A percentile compares a stretch with the other conserved stretches of the same genome.
These are phyloP conservation scores for Ascocoryne sarcoides DNA, from an alignment of 2,329 filamentous ascomycete genomes.

Conservation along the genomic window DNA sequence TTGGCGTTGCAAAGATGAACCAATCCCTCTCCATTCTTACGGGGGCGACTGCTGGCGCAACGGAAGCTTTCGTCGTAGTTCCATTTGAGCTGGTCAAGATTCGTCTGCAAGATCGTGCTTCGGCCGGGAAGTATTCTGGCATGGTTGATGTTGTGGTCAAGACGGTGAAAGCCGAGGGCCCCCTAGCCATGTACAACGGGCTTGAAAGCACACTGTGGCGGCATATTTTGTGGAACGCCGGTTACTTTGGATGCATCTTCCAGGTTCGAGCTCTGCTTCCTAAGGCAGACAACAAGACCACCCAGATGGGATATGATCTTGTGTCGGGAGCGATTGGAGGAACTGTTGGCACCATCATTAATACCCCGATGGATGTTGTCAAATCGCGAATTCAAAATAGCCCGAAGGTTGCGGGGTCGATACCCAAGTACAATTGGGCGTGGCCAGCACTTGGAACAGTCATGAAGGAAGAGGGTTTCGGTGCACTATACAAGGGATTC, in stretches of 20 bases:
- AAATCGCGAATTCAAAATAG: slow-evolving; percentile 98
- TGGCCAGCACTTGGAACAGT: slow-evolving; percentile 81
- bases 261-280: slow-evolving; percentile 84
- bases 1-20: slow-evolving; percentile 79
- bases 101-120: slow-evolving; percentile 89
- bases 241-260: slow-evolving; percentile 98
- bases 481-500: slow-evolving; percentile 95
- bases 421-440: slow-evolving; percentile 98
- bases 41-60: slow-evolving; percentile 88
- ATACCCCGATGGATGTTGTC: slow-evolving; percentile 95
- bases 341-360: slow-evolving; percentile 81
- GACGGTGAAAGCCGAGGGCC: slow-evolving; percentile 75
- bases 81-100: slow-evolving; percentile 99
- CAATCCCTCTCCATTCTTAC: slow-evolving; percentile 88
- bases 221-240: slow-evolving; percentile 87
- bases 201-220: slow-evolving; percentile 96
- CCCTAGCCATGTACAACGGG: slow-evolving; percentile 88
- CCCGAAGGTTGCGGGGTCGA: slow-evolving; percentile 67
- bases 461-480: slow-evolving; percentile 86
- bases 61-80: slow-evolving; percentile 93
- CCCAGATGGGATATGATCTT: slow-evolving; percentile 80
- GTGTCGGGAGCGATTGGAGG: slow-evolving; percentile 81
- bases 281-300: slow-evolving; percentile 67
- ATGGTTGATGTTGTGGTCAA: slow-evolving; percentile 73
- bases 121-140: slow-evolving; percentile 78